Base-by-base conservation (phyloP, 192 early-diverging fungal species). In the Gryganskiella cystojenkinii region DNA sequence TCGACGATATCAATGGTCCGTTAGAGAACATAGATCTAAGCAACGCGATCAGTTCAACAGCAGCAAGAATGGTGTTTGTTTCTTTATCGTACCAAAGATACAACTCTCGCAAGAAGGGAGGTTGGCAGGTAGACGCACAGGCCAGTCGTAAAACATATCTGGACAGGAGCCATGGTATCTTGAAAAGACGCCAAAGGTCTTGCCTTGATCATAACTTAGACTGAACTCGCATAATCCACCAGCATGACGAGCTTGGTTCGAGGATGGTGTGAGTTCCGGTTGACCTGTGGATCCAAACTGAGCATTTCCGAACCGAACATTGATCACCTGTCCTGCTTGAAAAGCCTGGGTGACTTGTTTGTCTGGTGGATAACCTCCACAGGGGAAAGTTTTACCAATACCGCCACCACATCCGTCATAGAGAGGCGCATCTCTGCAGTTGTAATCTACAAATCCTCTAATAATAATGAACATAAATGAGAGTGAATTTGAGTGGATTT, bases 201-300 rank as follows among this genome's bases (percentile, higher is more conserved):
- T 80, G 35, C 88, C 89, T 46, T 84, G 86, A 49, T 93, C 90
- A 55, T 86, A 88, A 6, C 86, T 88, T 22, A 93, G 60, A 11
- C 88, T 66, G 56, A 93, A 91, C 79, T 92, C 87, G 56, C 90
- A 91, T 51, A 91, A 84, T 24, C 92, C 92, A 30, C 90, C 90
- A 45, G 80, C 81, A 73, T 90, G 90, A 0, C 84, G 79, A 0
- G 87, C 89, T 10, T 85, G 84, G 64, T 85, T 79, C 3, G 81
- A 78, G 11, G 59, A 54, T 30, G 63, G 53, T 2, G 40, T 54
- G 15, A 81, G 33, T 4, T 63, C 56, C 3, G 58, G 65, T 45
- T 78, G 65, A 1, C 66, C 66, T 2, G 59, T 45, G 0, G 66
- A 67, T 6, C 73, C 73, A 44, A 45, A 75, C 14, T 75, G 62